These are phyloP conservation scores for Penicillium daleae DNA, from an alignment of 495 filamentous ascomycete species.

Conservation along the genomic window DNA sequence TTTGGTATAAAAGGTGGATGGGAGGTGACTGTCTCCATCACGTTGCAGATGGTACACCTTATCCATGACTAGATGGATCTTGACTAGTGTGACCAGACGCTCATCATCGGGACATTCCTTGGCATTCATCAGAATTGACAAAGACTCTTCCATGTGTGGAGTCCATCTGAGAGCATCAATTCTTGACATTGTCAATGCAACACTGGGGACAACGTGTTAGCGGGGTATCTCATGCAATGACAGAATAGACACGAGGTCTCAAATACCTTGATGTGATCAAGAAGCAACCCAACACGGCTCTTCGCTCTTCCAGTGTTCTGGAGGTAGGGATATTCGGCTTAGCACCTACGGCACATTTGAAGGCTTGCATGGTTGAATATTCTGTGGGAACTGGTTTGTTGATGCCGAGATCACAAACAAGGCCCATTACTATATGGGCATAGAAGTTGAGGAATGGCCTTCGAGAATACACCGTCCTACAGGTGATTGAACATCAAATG, in stretches of 20 bases:
- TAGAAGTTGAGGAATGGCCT: conserved; percentile 42
- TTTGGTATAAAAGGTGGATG: conserved; percentile 45
- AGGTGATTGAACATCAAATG: background rate
- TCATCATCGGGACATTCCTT: conserved; percentile 56
- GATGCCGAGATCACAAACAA: conserved; percentile 60
- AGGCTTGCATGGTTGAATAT: conserved; percentile 28
- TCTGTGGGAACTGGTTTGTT: conserved; percentile 46
- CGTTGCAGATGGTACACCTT: conserved; percentile 34
- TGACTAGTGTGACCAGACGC: conserved; percentile 51
- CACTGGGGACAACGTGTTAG: conserved; percentile 28
- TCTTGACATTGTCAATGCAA: conserved; percentile 48
- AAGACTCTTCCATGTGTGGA: conserved; percentile 55
- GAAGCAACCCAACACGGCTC: conserved; percentile 58
- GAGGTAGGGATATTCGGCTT: conserved; percentile 20
- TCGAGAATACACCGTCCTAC: conserved; percentile 25
- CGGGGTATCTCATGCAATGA: background rate
- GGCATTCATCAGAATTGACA: conserved; percentile 45
- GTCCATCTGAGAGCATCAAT: conserved; percentile 56
- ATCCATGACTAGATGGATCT: conserved; percentile 48
- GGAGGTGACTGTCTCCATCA: conserved; percentile 19
- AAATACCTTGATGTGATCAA: conserved; percentile 54
- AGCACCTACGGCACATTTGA: conserved; percentile 27
- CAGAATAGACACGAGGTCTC: background rate
- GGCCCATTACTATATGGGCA: conserved; percentile 52
- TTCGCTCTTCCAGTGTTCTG: conserved; percentile 55